phyloP scores from a whole-genome alignment of 805 yeast species.

The Candida bentonensis region DNA sequence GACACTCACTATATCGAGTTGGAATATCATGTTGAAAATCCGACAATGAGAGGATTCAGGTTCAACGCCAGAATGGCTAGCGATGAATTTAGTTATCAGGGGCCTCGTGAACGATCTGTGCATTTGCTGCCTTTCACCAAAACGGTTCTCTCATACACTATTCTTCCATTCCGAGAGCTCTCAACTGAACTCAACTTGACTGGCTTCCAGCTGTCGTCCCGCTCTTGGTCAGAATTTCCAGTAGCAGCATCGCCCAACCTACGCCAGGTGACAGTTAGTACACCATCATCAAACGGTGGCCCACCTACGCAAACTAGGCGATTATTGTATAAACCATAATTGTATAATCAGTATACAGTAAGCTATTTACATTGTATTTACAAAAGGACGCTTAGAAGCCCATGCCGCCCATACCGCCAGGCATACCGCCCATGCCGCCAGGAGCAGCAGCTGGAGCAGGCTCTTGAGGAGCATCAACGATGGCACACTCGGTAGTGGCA shows the following conservation, averaged over 20 bases:
- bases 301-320: too few relatives aligned
- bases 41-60: neutral
- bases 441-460: conserved; percentile 42
- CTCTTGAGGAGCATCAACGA: conserved; percentile 85
- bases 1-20: neutral
- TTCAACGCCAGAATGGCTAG: neutral
- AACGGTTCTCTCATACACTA: neutral
- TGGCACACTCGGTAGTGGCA: conserved; percentile 97
- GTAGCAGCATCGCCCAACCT: too few relatives aligned
- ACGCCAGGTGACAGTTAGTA: too few relatives aligned
- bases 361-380: conserved; percentile 3
- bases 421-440: conserved; percentile 45
- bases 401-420: conserved; percentile 25
- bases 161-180: neutral
- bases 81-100: neutral
- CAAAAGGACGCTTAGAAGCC: conserved; percentile 13
- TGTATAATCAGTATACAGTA: too few relatives aligned
- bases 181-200: too few relatives aligned
- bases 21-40: neutral
- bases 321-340: too few relatives aligned
- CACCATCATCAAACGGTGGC: too few relatives aligned
- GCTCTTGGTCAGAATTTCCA: too few relatives aligned
- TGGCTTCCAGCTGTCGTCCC: too few relatives aligned
- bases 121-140: neutral
- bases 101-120: neutral